Percentiles rank a stretch among this genome's conserved stretches.
phyloP scores from a whole-genome alignment of 768 basidiomycete genomes.

The Asterophora parasitica region DNA sequence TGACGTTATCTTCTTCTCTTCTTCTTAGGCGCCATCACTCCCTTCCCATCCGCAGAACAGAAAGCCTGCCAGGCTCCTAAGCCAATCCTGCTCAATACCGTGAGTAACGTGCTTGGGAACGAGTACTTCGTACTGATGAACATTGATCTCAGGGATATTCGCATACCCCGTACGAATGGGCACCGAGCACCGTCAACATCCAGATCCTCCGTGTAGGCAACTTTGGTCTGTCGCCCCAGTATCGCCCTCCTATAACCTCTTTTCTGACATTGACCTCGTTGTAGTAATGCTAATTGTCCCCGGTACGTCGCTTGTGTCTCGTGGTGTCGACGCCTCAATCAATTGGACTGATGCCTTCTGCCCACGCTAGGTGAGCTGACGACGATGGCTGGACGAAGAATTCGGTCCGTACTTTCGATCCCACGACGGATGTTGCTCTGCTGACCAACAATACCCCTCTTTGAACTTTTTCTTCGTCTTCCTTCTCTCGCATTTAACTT shows the following conservation, averaged over 20 bases:
- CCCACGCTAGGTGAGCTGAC: conserved; percentile 58
- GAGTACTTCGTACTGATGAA: conserved; percentile 8
- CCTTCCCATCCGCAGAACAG: conserved; percentile 56
- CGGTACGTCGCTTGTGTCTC: conserved; percentile 28
- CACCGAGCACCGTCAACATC: conserved; percentile 65
- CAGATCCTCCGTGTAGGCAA: conserved; percentile 78
- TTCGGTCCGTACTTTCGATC: conserved; percentile 45
- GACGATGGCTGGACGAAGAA: conserved; percentile 75
- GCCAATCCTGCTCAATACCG: conserved; percentile 73
- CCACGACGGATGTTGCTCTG: conserved; percentile 14
- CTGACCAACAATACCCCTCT: conserved; percentile 12
- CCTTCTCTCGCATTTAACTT: conserved; percentile 2
- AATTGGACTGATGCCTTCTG: not conserved
- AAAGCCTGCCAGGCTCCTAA: conserved; percentile 71
- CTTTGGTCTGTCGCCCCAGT: conserved; percentile 34
- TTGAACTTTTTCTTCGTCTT: not conserved
- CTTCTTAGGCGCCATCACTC: conserved; percentile 53
- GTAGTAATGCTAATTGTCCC: conserved; percentile 69
- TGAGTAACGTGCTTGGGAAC: conserved; percentile 26
- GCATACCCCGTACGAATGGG: conserved; percentile 67
- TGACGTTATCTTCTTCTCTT: conserved; percentile 2
- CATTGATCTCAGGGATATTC: conserved; percentile 53
- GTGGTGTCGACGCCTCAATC: conserved; percentile 7
- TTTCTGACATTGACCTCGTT: conserved; percentile 2
- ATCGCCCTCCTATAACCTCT: conserved; percentile 2